A percentile compares a stretch with the other conserved stretches of the same genome.
These are phyloP conservation scores for Phialocephala subalpina DNA, from an alignment of 2,329 filamentous ascomycete species.

Conservation along the genomic window DNA sequence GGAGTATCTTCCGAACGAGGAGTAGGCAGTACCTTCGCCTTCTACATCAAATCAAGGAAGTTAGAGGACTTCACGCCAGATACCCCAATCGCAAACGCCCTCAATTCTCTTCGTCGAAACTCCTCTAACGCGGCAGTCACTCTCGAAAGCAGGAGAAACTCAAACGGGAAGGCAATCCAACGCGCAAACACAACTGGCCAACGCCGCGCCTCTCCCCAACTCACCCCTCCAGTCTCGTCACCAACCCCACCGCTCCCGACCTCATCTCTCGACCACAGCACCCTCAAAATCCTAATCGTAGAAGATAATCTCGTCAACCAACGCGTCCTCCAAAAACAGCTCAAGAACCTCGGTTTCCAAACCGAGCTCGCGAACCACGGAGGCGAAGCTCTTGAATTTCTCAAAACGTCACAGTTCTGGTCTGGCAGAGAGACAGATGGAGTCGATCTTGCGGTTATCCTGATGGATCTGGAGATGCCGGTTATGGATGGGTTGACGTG, in stretches of 20 bases:
- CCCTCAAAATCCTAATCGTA: conserved; percentile 65
- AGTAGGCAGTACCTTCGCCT: conserved; percentile 77
- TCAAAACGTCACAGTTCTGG: conserved; percentile 66
- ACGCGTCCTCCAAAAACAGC: conserved; percentile 67
- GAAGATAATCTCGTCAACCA: conserved; percentile 76
- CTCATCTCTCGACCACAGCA: conserved; percentile 30
- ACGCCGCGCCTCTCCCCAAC: conserved; percentile 13
- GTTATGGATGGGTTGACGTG: conserved; percentile 84
- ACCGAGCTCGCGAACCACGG: conserved; percentile 72
- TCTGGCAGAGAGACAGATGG: conserved; percentile 50
- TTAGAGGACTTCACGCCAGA: conserved; percentile 33
- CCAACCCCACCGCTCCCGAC: conserved; percentile 14
- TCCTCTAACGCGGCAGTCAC: conserved; percentile 32
- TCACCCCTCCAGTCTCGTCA: conserved; percentile 13
- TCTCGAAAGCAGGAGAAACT: conserved; percentile 34
- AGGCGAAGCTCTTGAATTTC: conserved; percentile 65
- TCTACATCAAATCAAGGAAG: conserved; percentile 61
- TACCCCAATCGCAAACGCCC: conserved; percentile 35
- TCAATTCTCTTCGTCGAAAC: conserved; percentile 30
- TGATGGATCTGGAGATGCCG: conserved; percentile 88
- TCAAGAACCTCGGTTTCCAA: conserved; percentile 66
- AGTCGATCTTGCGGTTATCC: conserved; percentile 68
- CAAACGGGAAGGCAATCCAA: conserved; percentile 29
- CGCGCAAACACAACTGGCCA: conserved; percentile 33
- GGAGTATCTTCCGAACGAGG: conserved; percentile 74